Conservation (phyloP, 2,329 filamentous ascomycete genomes). For the Geosmithia flava region DNA sequence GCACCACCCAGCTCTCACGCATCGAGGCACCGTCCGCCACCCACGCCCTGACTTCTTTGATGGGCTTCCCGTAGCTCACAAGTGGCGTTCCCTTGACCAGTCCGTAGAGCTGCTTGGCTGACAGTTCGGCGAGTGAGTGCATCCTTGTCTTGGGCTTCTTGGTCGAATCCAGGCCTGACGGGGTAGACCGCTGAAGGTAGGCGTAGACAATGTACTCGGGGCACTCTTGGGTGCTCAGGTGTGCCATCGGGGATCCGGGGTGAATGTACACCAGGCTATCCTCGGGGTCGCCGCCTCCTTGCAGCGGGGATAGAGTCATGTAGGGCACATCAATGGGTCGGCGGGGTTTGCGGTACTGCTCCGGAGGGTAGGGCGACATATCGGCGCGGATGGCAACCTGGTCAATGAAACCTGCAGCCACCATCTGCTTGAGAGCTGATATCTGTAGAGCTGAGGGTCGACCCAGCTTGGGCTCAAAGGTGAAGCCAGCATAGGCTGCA, state of each 20-base stretch:
- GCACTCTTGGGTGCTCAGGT: conserved; percentile 57
- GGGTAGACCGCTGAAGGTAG: conserved; percentile 60
- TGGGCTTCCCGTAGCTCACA: conserved; percentile 75
- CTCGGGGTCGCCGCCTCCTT: conserved; percentile 26
- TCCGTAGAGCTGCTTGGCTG: conserved; percentile 60
- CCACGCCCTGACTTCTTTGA: conserved; percentile 59
- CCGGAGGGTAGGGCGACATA: conserved; percentile 61
- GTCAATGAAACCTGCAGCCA: conserved; percentile 86
- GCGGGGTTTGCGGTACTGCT: conserved; percentile 54
- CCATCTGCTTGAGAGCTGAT: conserved; percentile 77
- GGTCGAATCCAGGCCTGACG: conserved; percentile 33
- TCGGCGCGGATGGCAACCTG: conserved; percentile 89
- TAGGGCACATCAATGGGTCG: conserved; percentile 92
- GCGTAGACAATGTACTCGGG: conserved; percentile 83
- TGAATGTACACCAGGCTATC: conserved; percentile 76
- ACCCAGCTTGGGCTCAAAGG: conserved; percentile 42
- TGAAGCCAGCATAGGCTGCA: conserved; percentile 46
- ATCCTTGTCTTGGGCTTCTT: conserved; percentile 67
- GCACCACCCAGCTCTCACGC: conserved; percentile 74
- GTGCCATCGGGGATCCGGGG: conserved; percentile 68
- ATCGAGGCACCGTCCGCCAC: conserved; percentile 22
- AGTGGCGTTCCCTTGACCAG: conserved; percentile 79
- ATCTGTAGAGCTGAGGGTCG: conserved; percentile 56
- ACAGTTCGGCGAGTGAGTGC: conserved; percentile 74
- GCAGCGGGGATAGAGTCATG: conserved; percentile 65